These are phyloP conservation scores for Colletotrichum scovillei DNA, from an alignment of 2,329 filamentous ascomycete genomes.

Conservation along the genomic window DNA sequence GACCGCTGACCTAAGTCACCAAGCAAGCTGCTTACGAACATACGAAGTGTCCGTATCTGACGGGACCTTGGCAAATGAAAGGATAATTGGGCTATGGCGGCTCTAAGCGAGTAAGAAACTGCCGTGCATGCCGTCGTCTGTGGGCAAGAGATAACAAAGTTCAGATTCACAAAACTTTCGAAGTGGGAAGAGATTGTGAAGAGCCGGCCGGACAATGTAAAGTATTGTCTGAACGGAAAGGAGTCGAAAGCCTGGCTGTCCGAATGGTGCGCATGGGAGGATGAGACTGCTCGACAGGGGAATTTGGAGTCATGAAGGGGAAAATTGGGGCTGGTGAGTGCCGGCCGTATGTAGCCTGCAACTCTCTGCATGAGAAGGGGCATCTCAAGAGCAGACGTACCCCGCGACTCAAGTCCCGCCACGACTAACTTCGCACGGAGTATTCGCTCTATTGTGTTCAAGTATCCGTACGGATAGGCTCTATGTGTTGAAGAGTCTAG, in stretches of 20 bases:
- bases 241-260: background rate
- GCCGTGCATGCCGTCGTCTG: conserved; percentile 1
- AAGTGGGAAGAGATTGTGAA: background rate
- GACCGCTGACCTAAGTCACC: too few species aligned
- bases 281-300: background rate
- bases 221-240: background rate
- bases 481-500: background rate
- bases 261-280: conserved; percentile 6
- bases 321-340: conserved; percentile 12
- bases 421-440: background rate
- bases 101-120: background rate
- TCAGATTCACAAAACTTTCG: background rate
- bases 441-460: background rate
- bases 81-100: background rate
- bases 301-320: background rate
- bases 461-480: background rate
- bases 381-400: background rate
- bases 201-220: background rate
- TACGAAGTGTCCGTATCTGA: background rate
- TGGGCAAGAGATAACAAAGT: background rate
- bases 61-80: background rate
- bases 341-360: conserved; percentile 15
- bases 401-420: background rate
- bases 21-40: background rate
- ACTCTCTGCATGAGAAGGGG: background rate